Evolutionary conservation across 306 rosid species (phyloP).

Genomic region (Prinsepia uniflora): DNA sequence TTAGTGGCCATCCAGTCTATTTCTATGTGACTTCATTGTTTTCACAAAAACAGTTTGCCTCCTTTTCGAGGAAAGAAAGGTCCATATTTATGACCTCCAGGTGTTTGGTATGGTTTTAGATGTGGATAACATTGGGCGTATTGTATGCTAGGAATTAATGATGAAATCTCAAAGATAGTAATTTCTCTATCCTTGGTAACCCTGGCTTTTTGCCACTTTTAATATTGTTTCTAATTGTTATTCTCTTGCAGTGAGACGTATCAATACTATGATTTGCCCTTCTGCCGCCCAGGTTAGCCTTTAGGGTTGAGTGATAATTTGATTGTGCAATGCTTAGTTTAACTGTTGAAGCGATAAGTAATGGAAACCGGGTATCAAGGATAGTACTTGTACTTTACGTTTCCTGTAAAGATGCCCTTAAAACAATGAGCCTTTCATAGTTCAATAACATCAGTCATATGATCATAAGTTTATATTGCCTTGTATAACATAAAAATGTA

Average conservation of each 20-base stretch:
- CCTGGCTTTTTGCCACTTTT: constrained; percentile 11
- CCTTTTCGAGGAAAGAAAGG: no score
- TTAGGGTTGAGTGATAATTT: constrained; percentile 21
- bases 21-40: not conserved
- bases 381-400: not conserved
- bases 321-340: constrained; percentile 1
- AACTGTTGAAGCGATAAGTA: not conserved
- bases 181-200: constrained; percentile 9
- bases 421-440: not conserved
- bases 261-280: constrained; percentile 74
- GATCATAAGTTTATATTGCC: not conserved
- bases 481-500: not conserved
- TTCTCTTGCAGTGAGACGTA: constrained; percentile 63
- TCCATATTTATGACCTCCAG: not conserved
- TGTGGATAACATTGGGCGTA: not conserved
- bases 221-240: constrained; percentile 18
- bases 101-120: not conserved
- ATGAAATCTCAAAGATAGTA: not conserved
- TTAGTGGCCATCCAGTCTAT: not conserved
- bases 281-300: constrained; percentile 76
- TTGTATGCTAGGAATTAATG: constrained; percentile 1
- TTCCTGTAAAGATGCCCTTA: not conserved
- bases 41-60: no score
- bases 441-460: not conserved
- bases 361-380: not conserved